A percentile compares a stretch with the other conserved stretches of the same genome.
Evolutionary conservation across 257 asterid species (phyloP).

Genomic region (Plantago elongata): DNA sequence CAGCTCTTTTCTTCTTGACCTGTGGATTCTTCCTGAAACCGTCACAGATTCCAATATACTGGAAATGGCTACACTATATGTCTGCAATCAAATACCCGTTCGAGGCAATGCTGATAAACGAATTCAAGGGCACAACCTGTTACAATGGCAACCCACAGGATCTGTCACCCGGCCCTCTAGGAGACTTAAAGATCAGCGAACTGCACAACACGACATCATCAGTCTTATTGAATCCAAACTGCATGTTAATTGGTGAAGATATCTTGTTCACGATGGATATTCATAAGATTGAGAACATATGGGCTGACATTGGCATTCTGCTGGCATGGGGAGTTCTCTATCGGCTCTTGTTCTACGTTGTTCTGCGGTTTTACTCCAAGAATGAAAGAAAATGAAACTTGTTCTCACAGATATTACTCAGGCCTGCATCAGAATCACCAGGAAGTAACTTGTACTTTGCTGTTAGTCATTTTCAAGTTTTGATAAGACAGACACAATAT

Average conservation of each 20-base stretch:
- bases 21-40: slow-evolving; percentile 83
- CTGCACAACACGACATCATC: slow-evolving; percentile 41
- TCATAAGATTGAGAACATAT: slow-evolving; percentile 37
- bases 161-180: slow-evolving; percentile 79
- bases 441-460: slow-evolving; percentile 7
- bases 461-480: neutral
- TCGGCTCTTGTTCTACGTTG: slow-evolving; percentile 52
- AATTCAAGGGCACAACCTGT: slow-evolving; percentile 61
- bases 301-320: slow-evolving; percentile 52
- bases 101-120: slow-evolving; percentile 74
- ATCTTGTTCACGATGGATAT: slow-evolving; percentile 57
- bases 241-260: slow-evolving; percentile 76
- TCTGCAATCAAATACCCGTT: slow-evolving; percentile 92
- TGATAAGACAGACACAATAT: neutral
- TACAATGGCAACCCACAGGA: slow-evolving; percentile 45
- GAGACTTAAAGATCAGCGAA: slow-evolving; percentile 54
- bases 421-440: neutral
- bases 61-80: slow-evolving; percentile 84
- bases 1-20: slow-evolving; percentile 83
- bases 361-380: slow-evolving; percentile 60
- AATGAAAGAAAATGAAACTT: slow-evolving; percentile 45
- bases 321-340: slow-evolving; percentile 66
- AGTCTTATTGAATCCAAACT: slow-evolving; percentile 18
- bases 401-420: neutral
- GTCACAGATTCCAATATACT: slow-evolving; percentile 55